These are phyloP conservation scores for Colletotrichum zoysiae DNA, from an alignment of 2,329 filamentous ascomycete species.

Conservation along the genomic window DNA sequence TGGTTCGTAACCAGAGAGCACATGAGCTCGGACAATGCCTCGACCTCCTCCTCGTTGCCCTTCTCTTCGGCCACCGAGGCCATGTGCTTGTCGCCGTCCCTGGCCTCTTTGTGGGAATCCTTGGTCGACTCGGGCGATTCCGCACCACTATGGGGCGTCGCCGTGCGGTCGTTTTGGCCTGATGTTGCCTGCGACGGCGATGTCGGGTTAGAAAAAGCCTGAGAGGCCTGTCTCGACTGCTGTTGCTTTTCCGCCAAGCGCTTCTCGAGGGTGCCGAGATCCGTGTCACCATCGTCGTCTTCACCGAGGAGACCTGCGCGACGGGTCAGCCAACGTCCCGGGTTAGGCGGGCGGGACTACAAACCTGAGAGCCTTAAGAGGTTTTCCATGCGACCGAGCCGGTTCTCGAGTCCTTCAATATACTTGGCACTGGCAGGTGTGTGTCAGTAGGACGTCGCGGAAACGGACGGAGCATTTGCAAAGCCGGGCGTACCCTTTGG, in stretches of 20 bases:
- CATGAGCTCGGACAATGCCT: conserved; percentile 97
- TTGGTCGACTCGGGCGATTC: conserved; percentile 64
- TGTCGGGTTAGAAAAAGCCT: conserved; percentile 62
- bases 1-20: conserved; percentile 97
- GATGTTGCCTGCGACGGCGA: conserved; percentile 64
- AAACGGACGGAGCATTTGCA: not conserved
- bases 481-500: conserved; percentile 80
- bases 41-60: conserved; percentile 77
- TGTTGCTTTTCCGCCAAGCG: conserved; percentile 71
- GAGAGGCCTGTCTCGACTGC: conserved; percentile 63
- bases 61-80: conserved; percentile 57
- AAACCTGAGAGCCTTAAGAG: conserved; percentile 84
- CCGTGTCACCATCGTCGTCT: conserved; percentile 86
- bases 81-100: conserved; percentile 52
- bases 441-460: conserved; percentile 15
- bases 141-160: conserved; percentile 66
- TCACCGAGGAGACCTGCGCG: conserved; percentile 79
- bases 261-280: conserved; percentile 89
- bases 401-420: conserved; percentile 95
- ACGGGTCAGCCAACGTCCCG: conserved; percentile 45
- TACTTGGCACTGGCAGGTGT: conserved; percentile 82
- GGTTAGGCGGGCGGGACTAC: not conserved
- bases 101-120: conserved; percentile 54
- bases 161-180: conserved; percentile 56
- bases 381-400: conserved; percentile 95